Evolutionary conservation across 352 stramenopile species (phyloP), one percentile per base, ranked within the genome.

Genomic region (Phytophthora aleatoria): DNA sequence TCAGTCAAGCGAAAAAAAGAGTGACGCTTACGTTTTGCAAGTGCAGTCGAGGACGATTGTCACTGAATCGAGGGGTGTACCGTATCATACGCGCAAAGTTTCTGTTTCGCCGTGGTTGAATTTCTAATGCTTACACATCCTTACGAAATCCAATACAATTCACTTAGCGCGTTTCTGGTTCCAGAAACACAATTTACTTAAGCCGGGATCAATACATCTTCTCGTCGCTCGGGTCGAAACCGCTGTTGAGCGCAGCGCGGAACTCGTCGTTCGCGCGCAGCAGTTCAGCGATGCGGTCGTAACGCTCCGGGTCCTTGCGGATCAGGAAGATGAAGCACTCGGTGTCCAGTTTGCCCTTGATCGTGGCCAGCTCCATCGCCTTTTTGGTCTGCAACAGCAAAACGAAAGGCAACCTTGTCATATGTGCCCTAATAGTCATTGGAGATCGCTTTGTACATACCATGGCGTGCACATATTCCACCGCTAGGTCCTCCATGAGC

Each of bases 281-380:
- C 24, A 96, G 64, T 64, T 96, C 84, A 10, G 86, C 83, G 55
- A 94, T 89, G 49, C 88, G 85, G 48, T 92, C 83, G 64, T 94
- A 92, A 9, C 74, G 81, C 67, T 95, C 85, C 1, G 83, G 75
- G 61, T 96, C 80, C 53, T 96, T 96, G 49, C 85, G 88, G 61
- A 96, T 89, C n/a, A 92, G 70, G 50, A 96, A 95, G 50, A 92
- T 92, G 64, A 96, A 93, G 70, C 88, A 96, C 67, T 96, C 88
- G 27, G 85, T 90, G 61, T 96, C 88, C 26, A 96, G 64, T 45
- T 95, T 94, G 48, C 86, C 88, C 64, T 94, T 92, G 67, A 94
- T 73, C n/a, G 76, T 61, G 36, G 88, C 74, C 42, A 96, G 53
- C 30, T 93, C 85, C 79, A 95, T 83, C 12, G 87, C 86, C 47